Evolutionary conservation across 208 protist genomes (phyloP).

Genomic region (Trypanosoma rangeli): DNA sequence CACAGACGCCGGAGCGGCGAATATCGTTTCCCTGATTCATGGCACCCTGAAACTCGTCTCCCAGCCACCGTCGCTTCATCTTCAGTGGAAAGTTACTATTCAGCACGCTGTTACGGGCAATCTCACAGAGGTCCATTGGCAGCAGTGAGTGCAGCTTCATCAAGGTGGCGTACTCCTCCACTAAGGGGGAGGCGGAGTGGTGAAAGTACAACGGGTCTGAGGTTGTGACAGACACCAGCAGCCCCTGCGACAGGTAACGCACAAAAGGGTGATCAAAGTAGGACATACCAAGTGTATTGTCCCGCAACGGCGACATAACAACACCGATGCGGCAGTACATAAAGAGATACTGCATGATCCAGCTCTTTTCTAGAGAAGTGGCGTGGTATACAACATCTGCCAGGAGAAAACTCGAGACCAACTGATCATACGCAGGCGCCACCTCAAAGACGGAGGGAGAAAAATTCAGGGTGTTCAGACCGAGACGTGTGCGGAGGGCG

Average conservation of each 20-base stretch:
- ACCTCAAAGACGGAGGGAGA: conserved; percentile 93
- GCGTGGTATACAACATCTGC: conserved; percentile 97
- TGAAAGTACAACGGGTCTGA: conserved; percentile 96
- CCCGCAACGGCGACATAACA: conserved; percentile 96
- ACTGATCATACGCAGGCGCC: conserved; percentile 88
- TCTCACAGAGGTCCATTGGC: conserved; percentile 79
- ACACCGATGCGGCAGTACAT: conserved; percentile 97
- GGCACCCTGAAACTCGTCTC: conserved; percentile 49
- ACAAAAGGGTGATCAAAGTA: conserved; percentile 96
- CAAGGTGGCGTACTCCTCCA: conserved; percentile 92
- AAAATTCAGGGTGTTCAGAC: conserved; percentile 85
- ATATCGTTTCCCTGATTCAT: conserved; percentile 61
- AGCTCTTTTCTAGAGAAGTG: conserved; percentile 92
- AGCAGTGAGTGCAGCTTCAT: conserved; percentile 79
- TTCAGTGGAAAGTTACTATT: conserved; percentile 75
- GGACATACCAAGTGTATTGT: conserved; percentile 95
- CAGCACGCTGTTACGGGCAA: conserved; percentile 90
- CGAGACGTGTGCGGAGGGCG: conserved; percentile 77
- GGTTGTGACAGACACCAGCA: conserved; percentile 97
- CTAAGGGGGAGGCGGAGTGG: conserved; percentile 68
- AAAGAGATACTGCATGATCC: conserved; percentile 98
- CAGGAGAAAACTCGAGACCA: conserved; percentile 93
- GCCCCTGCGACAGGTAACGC: conserved; percentile 93
- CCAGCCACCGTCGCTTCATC: conserved; percentile 55
- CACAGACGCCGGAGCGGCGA: conserved; percentile 59